Percentiles rank a stretch among this genome's conserved stretches.
Conservation (phyloP, 176 grass and related monocot genomes). For the Typha latifolia region DNA sequence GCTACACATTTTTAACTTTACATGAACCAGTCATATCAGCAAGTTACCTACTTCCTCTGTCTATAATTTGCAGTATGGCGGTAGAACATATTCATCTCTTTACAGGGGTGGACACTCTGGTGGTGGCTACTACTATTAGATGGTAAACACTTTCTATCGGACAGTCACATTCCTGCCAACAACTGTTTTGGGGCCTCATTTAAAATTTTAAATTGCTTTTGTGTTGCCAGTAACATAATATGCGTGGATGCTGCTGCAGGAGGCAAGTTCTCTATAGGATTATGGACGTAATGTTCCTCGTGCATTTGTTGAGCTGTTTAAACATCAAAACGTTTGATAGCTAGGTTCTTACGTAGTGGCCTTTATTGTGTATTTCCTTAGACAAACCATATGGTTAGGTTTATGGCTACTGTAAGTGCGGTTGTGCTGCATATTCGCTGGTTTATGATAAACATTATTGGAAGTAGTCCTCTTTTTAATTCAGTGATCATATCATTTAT, state of each 20-base stretch:
- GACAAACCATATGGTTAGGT: not conserved
- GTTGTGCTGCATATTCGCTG: not conserved
- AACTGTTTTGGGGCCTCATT: not conserved
- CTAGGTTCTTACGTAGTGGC: not conserved
- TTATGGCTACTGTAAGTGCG: not conserved
- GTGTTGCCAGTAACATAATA: constrained; percentile 9
- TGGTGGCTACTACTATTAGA: constrained; percentile 32
- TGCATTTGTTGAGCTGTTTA: not conserved
- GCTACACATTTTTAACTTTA: not conserved
- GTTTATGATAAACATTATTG: not conserved
- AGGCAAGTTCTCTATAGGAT: constrained; percentile 8
- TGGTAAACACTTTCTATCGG: constrained; percentile 7
- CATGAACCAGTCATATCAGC: not conserved
- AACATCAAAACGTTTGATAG: not conserved
- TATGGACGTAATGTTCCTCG: not conserved
- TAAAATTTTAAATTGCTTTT: constrained; percentile 5
- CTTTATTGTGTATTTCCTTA: not conserved
- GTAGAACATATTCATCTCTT: constrained; percentile 20
- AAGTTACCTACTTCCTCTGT: constrained; percentile 2
- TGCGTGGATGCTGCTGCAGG: constrained; percentile 2
- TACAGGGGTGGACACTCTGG: constrained; percentile 31
- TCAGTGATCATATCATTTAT: not conserved
- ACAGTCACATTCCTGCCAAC: not conserved
- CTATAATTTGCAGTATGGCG: constrained; percentile 26
- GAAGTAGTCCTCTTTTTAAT: not conserved